These are phyloP conservation scores for Leccinellum rugosiceps DNA, from an alignment of 768 basidiomycete species.

Conservation along the genomic window DNA sequence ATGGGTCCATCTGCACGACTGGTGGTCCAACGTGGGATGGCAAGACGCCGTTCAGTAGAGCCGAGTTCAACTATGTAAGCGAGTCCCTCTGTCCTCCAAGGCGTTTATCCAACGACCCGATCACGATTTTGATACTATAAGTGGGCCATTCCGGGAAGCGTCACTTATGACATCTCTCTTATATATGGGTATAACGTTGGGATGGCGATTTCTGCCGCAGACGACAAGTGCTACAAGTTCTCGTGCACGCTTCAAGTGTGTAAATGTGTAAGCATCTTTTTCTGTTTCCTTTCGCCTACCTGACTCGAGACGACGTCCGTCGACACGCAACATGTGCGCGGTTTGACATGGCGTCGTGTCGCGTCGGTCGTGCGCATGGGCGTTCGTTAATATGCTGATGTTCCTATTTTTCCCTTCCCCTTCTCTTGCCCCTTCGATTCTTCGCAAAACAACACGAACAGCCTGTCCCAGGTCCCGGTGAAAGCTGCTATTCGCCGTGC, in stretches of 20 bases:
- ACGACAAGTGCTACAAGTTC: conserved; percentile 13
- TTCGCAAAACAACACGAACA: not conserved
- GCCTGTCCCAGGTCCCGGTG: conserved; percentile 19
- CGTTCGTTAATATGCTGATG: not conserved
- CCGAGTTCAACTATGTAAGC: conserved; percentile 21
- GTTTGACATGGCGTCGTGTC: not conserved
- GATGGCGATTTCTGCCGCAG: conserved; percentile 17
- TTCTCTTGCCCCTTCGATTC: not conserved
- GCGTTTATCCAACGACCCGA: not conserved
- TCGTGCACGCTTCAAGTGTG: conserved; percentile 16
- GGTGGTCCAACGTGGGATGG: conserved; percentile 22
- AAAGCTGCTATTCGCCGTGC: conserved; percentile 20
- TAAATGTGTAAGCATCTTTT: conserved; percentile 13
- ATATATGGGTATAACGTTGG: conserved; percentile 24
- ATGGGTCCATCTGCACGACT: conserved; percentile 16
- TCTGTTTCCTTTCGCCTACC: not conserved
- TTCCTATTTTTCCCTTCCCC: too few relatives aligned
- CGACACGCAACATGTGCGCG: not conserved
- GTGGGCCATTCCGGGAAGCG: conserved; percentile 6
- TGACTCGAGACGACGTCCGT: not conserved
- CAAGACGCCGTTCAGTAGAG: conserved; percentile 14
- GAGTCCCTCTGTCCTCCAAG: not conserved
- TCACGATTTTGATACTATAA: not conserved
- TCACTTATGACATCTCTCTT: conserved; percentile 23
- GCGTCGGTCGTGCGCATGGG: not conserved